Conservation (phyloP, 345 rosid species). For the Euclidium syriacum region DNA sequence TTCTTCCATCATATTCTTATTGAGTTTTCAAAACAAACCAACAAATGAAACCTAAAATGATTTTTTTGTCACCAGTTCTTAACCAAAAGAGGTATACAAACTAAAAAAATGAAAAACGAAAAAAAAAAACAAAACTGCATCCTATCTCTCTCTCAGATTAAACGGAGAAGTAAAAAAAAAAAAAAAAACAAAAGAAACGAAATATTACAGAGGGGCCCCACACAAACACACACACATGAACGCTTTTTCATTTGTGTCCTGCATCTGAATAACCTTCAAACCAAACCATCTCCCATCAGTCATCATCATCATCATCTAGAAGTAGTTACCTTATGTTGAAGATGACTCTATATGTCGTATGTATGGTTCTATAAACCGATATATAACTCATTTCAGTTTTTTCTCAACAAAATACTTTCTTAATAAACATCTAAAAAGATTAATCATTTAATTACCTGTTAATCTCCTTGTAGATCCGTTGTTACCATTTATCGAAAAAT, state of each 20-base stretch:
- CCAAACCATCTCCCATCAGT: conserved; percentile 17
- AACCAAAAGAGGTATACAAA: conserved; percentile 25
- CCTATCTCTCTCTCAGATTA: conserved; percentile 21
- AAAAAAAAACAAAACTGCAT: conserved; percentile 18
- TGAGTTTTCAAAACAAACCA: too few species aligned
- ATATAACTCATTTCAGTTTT: not conserved
- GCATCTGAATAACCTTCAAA: conserved; percentile 34
- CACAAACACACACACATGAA: too few species aligned
- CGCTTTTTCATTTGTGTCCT: conserved; percentile 30
- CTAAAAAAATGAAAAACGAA: not conserved
- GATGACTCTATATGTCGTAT: conserved; percentile 6
- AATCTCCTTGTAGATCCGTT: conserved; percentile 44
- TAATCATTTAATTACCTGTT: conserved; percentile 39
- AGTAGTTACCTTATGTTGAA: too few species aligned
- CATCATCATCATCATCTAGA: too few species aligned
- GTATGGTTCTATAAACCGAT: not conserved
- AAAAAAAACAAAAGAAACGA: not conserved
- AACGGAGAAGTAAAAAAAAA: conserved; percentile 15
- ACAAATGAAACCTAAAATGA: conserved; percentile 14
- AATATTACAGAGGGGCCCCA: conserved; percentile 26
- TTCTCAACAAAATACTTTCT: too few species aligned
- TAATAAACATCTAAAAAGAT: too few species aligned
- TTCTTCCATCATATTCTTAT: too few species aligned
- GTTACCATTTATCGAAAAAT: conserved; percentile 48
- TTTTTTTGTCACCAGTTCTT: conserved; percentile 20